Base-by-base conservation (phyloP, 129 eudicot genomes). In the Artemisia tridentata region DNA sequence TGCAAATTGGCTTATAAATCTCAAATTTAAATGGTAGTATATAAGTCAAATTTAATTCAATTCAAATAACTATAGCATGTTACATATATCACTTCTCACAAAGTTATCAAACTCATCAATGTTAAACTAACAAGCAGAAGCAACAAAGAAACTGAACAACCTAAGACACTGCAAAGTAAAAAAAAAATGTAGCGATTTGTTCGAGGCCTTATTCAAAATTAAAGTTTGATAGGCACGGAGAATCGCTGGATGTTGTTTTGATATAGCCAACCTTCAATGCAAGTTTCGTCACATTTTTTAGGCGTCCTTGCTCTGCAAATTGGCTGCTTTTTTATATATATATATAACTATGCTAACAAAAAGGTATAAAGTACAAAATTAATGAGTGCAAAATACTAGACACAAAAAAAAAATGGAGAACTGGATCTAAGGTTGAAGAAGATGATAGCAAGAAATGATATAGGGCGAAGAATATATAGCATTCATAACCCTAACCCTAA, bases 221-320 rank as follows among this genome's bases (percentile, higher is more conserved):
- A 17, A 73, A 3, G 60, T 75, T 71, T 71, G 84, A 80, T 69
- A 80, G 84, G 84, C 84, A 80, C 84, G 84, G 84, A 80, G 84
- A 80, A 80, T 75, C 84, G 41, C 9, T 34, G 8, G 41, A 34
- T 34, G 8, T 18, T 46, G 0, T n/a, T 72, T 29, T 64, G 58
- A 60, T 80, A 15, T 80, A 6, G 81, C 84, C 84, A 75, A 75
- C 84, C 81, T 80, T 80, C 84, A 80, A 75, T 75, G 84, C 84
- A 80, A 80, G 74, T 65, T 80, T 69, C 81, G 69, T 71, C 84
- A 75, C 69, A 11, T 46, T 25, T 63, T 17, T 16, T 63, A 14
- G 74, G 43, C 80, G 81, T 41, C 70, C 81, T 80, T 80, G 84
- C 84, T 80, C 84, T 80, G 81, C 84, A 80, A 80, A 80, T 76